A percentile compares a stretch with the other conserved stretches of the same genome.
Conservation (phyloP, 306 rosid species). For the Cucumis cinereus region DNA sequence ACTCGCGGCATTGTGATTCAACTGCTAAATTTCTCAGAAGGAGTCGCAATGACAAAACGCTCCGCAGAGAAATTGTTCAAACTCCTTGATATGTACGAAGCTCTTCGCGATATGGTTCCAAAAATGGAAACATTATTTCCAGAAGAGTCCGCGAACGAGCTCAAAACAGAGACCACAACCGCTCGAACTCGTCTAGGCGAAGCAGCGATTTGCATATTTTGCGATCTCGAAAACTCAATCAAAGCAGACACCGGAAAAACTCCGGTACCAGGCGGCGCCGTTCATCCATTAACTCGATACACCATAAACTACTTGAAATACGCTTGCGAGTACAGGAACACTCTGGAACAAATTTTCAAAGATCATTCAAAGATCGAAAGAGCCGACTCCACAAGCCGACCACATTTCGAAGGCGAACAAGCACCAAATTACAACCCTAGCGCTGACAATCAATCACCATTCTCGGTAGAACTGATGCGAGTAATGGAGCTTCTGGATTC, state of each 20-base stretch:
- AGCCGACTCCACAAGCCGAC: conserved; percentile 29
- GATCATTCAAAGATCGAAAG: conserved; percentile 37
- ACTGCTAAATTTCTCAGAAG: conserved; percentile 45
- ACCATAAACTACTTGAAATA: conserved; percentile 66
- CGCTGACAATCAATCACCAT: conserved; percentile 14
- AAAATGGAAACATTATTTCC: conserved; percentile 17
- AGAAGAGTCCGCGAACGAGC: conserved; percentile 20
- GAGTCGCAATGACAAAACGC: conserved; percentile 40
- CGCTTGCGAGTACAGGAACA: conserved; percentile 61
- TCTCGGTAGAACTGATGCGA: conserved; percentile 24
- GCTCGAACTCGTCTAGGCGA: conserved; percentile 37
- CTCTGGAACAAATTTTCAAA: conserved; percentile 48
- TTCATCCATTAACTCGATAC: conserved; percentile 80
- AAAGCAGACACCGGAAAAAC: conserved; percentile 40
- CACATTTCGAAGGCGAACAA: conserved; percentile 1
- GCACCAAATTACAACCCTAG: background rate
- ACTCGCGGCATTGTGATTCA: conserved; percentile 30
- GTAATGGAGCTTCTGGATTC: conserved; percentile 54
- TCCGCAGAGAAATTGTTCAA: conserved; percentile 54
- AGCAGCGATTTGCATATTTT: conserved; percentile 36
- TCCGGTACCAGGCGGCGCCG: conserved; percentile 63
- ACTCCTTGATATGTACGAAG: conserved; percentile 51
- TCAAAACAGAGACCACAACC: conserved; percentile 23
- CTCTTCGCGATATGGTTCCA: conserved; percentile 26
- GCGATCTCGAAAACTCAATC: conserved; percentile 54